phyloP scores from a whole-genome alignment of 164 flowering plant species.

The Vitis rotundifolia region DNA sequence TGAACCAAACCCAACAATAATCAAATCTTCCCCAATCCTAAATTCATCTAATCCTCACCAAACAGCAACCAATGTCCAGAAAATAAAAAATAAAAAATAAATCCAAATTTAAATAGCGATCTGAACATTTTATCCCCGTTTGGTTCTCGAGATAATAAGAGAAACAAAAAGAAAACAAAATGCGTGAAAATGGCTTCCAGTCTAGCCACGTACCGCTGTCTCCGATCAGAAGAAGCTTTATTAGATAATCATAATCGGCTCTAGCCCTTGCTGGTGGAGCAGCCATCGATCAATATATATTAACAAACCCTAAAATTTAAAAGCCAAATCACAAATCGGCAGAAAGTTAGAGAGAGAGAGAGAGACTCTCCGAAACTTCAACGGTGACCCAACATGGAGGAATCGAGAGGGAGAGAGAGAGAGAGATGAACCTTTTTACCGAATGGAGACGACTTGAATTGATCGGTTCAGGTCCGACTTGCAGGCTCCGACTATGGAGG shows the following conservation, averaged over 20 bases:
- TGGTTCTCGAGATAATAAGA: conserved; percentile 1
- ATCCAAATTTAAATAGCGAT: conserved; percentile 1
- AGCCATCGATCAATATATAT: conserved; percentile 35
- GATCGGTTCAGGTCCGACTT: conserved; percentile 1
- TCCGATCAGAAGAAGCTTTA: conserved; percentile 60
- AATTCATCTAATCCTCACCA: no score
- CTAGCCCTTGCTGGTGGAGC: conserved; percentile 69
- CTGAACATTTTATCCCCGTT: background rate
- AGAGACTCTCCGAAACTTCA: conserved; percentile 13
- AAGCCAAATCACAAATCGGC: conserved; percentile 14
- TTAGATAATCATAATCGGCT: conserved; percentile 62
- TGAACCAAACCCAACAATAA: background rate
- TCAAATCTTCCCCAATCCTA: no score
- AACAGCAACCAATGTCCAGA: conserved; percentile 1
- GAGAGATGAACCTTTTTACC: background rate
- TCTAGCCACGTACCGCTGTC: conserved; percentile 48
- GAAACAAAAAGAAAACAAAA: background rate
- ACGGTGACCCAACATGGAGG: conserved; percentile 5
- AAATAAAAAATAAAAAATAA: background rate
- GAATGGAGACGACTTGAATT: background rate
- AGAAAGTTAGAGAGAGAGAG: conserved; percentile 4
- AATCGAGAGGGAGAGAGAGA: conserved; percentile 9
- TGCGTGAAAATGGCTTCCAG: background rate
- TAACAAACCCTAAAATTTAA: background rate
- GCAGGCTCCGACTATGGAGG: conserved; percentile 13